Evolutionary conservation across 2,329 filamentous ascomycete species (phyloP).

Genomic region (Cercospora sp.): DNA sequence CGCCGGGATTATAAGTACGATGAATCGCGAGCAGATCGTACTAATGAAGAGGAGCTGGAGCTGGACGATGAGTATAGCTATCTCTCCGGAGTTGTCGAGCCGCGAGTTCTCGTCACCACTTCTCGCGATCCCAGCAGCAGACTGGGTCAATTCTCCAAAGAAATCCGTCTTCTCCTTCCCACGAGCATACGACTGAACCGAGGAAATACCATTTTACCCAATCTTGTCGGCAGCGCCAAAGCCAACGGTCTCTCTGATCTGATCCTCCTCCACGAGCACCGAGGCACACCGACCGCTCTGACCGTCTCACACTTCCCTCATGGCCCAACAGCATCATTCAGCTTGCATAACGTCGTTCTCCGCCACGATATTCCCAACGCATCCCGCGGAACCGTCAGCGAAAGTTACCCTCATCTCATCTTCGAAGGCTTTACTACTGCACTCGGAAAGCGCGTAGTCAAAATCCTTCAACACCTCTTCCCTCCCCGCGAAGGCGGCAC

Average conservation of each 20-base stretch:
- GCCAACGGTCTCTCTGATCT: conserved; percentile 80
- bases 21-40: conserved; percentile 71
- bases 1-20: conserved; percentile 92
- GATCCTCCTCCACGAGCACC: conserved; percentile 84
- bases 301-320: conserved; percentile 86
- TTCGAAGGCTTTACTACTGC: conserved; percentile 89
- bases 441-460: conserved; percentile 78
- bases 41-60: conserved; percentile 67
- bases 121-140: conserved; percentile 83
- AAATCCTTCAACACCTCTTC: conserved; percentile 91
- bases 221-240: conserved; percentile 79
- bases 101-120: conserved; percentile 85
- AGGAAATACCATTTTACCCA: conserved; percentile 83
- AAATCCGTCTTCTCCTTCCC: conserved; percentile 78
- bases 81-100: conserved; percentile 87
- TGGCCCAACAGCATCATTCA: conserved; percentile 84
- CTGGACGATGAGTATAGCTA: conserved; percentile 88
- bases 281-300: conserved; percentile 86
- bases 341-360: conserved; percentile 87
- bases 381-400: conserved; percentile 81
- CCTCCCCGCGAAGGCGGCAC: conserved; percentile 79
- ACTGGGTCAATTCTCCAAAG: conserved; percentile 87
- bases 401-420: conserved; percentile 90
- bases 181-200: conserved; percentile 87
- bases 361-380: conserved; percentile 90